A percentile compares a stretch with the other conserved stretches of the same genome.
phyloP scores from a whole-genome alignment of 768 basidiomycete species.

The Rhizopogon rudus region DNA sequence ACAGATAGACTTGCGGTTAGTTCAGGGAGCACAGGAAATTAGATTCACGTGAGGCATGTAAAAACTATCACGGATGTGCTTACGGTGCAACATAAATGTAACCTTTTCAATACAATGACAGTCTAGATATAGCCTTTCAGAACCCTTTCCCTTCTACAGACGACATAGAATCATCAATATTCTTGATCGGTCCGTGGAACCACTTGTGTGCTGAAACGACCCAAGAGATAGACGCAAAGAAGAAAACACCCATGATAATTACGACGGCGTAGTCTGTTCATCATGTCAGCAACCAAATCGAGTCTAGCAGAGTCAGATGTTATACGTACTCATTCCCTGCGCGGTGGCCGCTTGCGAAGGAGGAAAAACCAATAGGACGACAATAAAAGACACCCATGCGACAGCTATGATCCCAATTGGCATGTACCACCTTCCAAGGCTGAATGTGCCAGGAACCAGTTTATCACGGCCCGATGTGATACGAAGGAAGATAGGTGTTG shows the following conservation, averaged over 20 bases:
- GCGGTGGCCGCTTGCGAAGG: constrained; percentile 34
- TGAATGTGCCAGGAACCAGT: constrained; percentile 55
- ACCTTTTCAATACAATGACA: neutral
- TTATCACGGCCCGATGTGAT: constrained; percentile 63
- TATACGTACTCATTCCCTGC: constrained; percentile 51
- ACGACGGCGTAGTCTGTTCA: constrained; percentile 62
- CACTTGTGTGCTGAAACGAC: constrained; percentile 61
- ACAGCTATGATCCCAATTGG: constrained; percentile 59
- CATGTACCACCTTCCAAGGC: constrained; percentile 54
- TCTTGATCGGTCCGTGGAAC: constrained; percentile 65
- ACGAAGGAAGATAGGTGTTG: constrained; percentile 62
- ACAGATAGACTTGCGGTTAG: neutral
- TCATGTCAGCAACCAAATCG: neutral
- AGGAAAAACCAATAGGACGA: constrained; percentile 57
- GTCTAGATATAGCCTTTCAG: neutral
- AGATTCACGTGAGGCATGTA: neutral
- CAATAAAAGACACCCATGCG: constrained; percentile 61
- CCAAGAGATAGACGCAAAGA: constrained; percentile 64
- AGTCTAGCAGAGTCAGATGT: neutral
- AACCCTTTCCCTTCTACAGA: constrained; percentile 11
- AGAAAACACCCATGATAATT: constrained; percentile 58
- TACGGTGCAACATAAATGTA: neutral
- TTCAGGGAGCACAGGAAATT: neutral
- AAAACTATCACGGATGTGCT: neutral
- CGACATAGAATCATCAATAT: constrained; percentile 26